phyloP scores from a whole-genome alignment of 768 basidiomycete genomes.

The Goffeauzyma gilvescens region DNA sequence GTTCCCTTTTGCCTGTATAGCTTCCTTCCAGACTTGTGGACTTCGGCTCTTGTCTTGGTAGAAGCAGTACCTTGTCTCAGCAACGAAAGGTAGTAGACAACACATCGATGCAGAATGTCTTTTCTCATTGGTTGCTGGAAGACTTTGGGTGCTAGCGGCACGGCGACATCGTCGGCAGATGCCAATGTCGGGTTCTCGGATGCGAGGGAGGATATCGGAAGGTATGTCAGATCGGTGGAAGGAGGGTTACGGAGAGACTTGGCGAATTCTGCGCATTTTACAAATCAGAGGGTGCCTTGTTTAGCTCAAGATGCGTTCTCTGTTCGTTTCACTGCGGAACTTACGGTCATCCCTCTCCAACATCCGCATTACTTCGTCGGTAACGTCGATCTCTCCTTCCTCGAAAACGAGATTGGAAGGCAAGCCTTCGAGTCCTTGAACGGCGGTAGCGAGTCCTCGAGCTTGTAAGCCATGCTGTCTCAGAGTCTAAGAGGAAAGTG shows the following conservation, averaged over 20 bases:
- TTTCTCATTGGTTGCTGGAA: conserved; percentile 75
- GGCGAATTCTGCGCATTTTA: too few species aligned
- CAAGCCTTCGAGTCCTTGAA: too few species aligned
- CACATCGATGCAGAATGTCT: conserved; percentile 82
- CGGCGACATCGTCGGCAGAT: conserved; percentile 14
- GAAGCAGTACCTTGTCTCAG: conserved; percentile 58
- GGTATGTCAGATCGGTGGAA: conserved; percentile 6
- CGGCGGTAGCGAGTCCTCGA: too few species aligned
- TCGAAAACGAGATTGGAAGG: background rate
- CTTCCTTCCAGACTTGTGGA: conserved; percentile 72
- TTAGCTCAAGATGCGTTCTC: background rate
- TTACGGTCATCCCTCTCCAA: conserved; percentile 39
- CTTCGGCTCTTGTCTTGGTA: conserved; percentile 81
- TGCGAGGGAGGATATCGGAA: conserved; percentile 26
- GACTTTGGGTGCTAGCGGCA: conserved; percentile 39
- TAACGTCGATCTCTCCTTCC: conserved; percentile 32
- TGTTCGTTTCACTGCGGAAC: background rate
- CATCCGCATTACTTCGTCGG: conserved; percentile 38
- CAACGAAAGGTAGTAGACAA: conserved; percentile 67
- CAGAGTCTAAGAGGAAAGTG: too few species aligned
- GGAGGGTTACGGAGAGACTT: too few species aligned
- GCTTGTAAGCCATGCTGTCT: too few species aligned
- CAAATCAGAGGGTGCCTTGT: background rate
- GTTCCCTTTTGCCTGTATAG: conserved; percentile 79
- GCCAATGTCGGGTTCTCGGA: conserved; percentile 20